These are phyloP conservation scores for Rhizoctonia solani DNA, from an alignment of 1,284 basidiomycete genomes.

Conservation along the genomic window DNA sequence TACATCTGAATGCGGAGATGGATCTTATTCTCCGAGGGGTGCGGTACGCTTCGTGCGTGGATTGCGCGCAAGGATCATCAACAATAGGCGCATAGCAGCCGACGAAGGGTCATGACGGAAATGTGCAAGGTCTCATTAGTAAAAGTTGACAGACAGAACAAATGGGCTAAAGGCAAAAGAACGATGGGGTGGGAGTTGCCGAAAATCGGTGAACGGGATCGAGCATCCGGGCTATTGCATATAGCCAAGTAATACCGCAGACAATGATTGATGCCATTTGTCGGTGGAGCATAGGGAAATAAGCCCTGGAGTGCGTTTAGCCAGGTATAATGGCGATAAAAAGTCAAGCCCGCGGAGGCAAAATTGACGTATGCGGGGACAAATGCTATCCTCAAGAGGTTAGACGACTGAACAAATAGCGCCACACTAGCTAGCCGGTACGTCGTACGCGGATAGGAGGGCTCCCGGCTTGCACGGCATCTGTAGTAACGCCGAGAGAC, in stretches of 20 bases:
- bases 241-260: slow-evolving; percentile 10
- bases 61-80: neutral
- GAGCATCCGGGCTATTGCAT: neutral
- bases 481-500: slow-evolving; percentile 25
- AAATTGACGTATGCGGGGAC: neutral
- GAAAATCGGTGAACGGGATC: neutral
- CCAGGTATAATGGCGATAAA: neutral
- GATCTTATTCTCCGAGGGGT: slow-evolving; percentile 95
- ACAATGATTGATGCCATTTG: neutral
- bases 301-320: neutral
- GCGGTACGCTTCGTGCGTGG: slow-evolving; percentile 69
- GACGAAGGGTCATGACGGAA: slow-evolving; percentile 9
- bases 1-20: slow-evolving; percentile 99
- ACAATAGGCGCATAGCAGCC: slow-evolving; percentile 2
- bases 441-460: no score
- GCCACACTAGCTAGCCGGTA: no score
- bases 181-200: slow-evolving; percentile 31
- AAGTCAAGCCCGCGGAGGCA: slow-evolving; percentile 17
- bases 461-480: neutral
- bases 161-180: slow-evolving; percentile 16
- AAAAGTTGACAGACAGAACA: neutral
- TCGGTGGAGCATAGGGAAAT: neutral
- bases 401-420: neutral
- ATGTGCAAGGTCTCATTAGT: slow-evolving; percentile 25
- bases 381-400: neutral